Conservation (phyloP, 768 basidiomycete species). For the Tylopilus rubrobrunneus region DNA sequence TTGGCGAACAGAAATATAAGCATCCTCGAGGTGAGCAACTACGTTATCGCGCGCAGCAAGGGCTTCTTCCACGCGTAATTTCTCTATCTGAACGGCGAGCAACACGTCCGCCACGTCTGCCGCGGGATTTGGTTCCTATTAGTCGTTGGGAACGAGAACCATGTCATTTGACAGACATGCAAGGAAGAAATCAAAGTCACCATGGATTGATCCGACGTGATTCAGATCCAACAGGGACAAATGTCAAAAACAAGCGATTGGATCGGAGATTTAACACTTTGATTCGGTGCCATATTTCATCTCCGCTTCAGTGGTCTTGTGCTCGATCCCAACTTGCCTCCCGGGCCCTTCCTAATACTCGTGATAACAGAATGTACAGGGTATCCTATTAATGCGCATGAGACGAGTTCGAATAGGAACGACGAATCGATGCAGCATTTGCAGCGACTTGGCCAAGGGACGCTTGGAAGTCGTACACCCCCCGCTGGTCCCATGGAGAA, state of each 20-base stretch:
- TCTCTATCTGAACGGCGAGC: slow-evolving; percentile 52
- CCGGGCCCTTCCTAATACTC: background rate
- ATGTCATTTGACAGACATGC: background rate
- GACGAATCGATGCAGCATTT: background rate
- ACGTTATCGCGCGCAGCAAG: slow-evolving; percentile 60
- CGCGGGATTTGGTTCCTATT: background rate
- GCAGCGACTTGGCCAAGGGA: background rate
- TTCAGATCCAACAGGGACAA: background rate
- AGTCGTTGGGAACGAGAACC: background rate
- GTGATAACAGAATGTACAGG: background rate
- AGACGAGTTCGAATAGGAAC: slow-evolving; percentile 3
- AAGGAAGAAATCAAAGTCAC: slow-evolving; percentile 4
- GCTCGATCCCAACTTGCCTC: too few species aligned
- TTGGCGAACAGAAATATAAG: slow-evolving; percentile 57
- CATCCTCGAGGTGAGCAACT: slow-evolving; percentile 54
- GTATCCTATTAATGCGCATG: slow-evolving; percentile 5
- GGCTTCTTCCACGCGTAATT: slow-evolving; percentile 51
- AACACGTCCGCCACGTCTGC: slow-evolving; percentile 42
- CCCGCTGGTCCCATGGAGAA: slow-evolving; percentile 36
- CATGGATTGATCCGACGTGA: slow-evolving; percentile 6
- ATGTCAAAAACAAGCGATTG: background rate
- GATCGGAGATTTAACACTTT: slow-evolving; percentile 4
- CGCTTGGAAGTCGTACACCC: slow-evolving; percentile 2
- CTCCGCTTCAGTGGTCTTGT: background rate
- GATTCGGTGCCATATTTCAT: background rate